Conservation (phyloP, 2,329 filamentous ascomycete genomes). For the Fusarium siculi region DNA sequence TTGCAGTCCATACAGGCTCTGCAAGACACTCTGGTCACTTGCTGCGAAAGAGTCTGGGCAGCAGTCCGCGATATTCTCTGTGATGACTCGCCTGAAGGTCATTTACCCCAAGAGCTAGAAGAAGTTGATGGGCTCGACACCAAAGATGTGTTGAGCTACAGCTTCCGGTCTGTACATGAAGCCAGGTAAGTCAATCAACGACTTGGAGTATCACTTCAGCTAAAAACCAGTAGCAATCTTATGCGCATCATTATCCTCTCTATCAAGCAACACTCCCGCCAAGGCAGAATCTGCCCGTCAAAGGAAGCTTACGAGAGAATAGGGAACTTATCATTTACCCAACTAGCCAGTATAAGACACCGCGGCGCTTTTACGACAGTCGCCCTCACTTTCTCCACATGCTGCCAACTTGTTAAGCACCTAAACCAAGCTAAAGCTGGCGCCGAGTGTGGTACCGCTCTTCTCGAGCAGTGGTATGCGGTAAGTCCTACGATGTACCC, state of each 20-base stretch:
- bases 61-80: conserved; percentile 83
- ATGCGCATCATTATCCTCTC: conserved; percentile 71
- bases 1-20: conserved; percentile 52
- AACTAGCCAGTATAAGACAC: conserved; percentile 85
- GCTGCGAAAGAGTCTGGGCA: conserved; percentile 78
- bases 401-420: conserved; percentile 74
- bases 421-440: conserved; percentile 47
- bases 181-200: conserved; percentile 70
- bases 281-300: conserved; percentile 59
- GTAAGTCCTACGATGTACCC: conserved; percentile 50
- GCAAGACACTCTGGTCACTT: conserved; percentile 66
- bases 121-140: conserved; percentile 78
- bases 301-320: conserved; percentile 70
- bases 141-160: conserved; percentile 93
- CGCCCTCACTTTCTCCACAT: conserved; percentile 84
- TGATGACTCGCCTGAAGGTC: conserved; percentile 93
- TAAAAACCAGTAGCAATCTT: conserved; percentile 67
- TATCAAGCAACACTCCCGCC: conserved; percentile 57
- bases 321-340: conserved; percentile 80
- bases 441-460: conserved; percentile 46
- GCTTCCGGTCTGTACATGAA: conserved; percentile 94
- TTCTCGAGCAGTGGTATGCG: conserved; percentile 78
- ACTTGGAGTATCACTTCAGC: not conserved
- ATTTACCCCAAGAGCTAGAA: conserved; percentile 80
- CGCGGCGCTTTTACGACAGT: conserved; percentile 95